phyloP scores from a whole-genome alignment of 257 asterid species.

The Lantana camara region DNA sequence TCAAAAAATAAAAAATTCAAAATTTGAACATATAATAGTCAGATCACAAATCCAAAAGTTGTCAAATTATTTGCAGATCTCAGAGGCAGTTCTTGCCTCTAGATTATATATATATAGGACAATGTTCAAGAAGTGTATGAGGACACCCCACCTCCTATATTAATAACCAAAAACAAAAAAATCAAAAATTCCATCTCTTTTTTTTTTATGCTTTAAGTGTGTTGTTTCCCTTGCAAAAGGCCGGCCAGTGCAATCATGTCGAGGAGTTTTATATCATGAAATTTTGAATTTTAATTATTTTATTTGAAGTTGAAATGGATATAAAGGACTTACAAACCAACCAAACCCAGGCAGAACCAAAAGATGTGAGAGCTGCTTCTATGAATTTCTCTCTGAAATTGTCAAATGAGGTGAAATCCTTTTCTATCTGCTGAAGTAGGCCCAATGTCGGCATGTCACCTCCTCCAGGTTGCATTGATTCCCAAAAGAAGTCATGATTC shows the following conservation, averaged over 20 bases:
- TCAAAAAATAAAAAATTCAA: no score
- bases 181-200: not conserved
- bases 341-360: constrained; percentile 98
- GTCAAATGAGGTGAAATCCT: constrained; percentile 80
- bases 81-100: not conserved
- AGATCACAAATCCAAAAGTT: not conserved
- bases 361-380: constrained; percentile 67
- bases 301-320: constrained; percentile 13
- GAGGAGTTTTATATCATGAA: constrained; percentile 9
- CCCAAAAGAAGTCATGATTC: constrained; percentile 99
- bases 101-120: no score
- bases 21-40: not conserved
- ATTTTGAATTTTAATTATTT: constrained; percentile 11
- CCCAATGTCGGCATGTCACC: constrained; percentile 74
- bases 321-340: constrained; percentile 76
- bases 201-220: not conserved
- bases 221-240: not conserved
- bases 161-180: not conserved
- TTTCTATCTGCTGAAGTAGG: constrained; percentile 80
- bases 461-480: constrained; percentile 94
- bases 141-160: no score
- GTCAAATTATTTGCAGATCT: not conserved
- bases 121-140: not conserved
- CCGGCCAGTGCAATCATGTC: not conserved
- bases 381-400: constrained; percentile 73